Conservation (phyloP, 2,329 filamentous ascomycete species). For the Magnaporthiopsis incrustans region DNA sequence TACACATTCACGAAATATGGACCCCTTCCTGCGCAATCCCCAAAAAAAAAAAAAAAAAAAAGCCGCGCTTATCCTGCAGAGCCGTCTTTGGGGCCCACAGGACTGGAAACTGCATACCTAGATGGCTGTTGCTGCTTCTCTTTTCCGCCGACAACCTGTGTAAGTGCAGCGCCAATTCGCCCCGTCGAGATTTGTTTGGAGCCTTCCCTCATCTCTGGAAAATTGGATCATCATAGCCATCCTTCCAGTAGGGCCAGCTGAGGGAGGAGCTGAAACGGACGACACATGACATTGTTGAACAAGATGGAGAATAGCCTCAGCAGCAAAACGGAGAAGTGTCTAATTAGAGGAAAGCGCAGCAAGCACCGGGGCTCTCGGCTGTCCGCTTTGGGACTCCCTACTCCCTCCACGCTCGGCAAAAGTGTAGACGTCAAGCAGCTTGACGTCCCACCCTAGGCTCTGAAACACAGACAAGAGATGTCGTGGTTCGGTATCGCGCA, state of each 20-base stretch:
- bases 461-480: not conserved
- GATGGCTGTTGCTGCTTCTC: not conserved
- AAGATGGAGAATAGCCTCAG: not conserved
- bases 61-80: slow-evolving; percentile 1
- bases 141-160: not conserved
- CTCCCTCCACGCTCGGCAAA: not conserved
- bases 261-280: slow-evolving; percentile 8
- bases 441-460: not conserved
- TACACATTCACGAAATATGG: not conserved
- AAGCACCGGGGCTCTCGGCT: not conserved
- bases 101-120: not conserved
- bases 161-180: slow-evolving; percentile 10
- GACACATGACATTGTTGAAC: slow-evolving; percentile 7
- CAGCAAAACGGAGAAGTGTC: not conserved
- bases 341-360: not conserved
- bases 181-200: slow-evolving; percentile 12
- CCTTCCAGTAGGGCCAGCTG: slow-evolving; percentile 10
- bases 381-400: not conserved
- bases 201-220: slow-evolving; percentile 12
- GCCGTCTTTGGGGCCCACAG: not conserved
- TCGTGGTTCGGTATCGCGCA: not conserved
- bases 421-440: not conserved
- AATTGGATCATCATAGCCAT: slow-evolving; percentile 10
- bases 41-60: not conserved
- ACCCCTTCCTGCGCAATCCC: not conserved